Evolutionary conservation across 2,329 filamentous ascomycete genomes (phyloP).

Genomic region (Colletotrichum lini): DNA sequence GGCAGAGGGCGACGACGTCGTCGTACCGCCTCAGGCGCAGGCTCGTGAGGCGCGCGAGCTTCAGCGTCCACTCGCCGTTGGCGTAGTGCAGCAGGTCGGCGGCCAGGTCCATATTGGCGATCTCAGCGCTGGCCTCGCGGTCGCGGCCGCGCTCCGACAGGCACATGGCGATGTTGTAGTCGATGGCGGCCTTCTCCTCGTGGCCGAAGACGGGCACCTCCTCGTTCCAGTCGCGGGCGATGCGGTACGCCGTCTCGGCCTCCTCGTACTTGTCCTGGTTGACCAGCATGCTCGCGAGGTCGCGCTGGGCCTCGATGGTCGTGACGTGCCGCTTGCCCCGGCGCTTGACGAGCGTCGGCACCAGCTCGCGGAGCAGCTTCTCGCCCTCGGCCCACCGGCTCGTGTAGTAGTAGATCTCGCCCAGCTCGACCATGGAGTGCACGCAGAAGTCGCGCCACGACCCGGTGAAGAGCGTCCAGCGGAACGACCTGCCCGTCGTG

Average conservation of each 20-base stretch:
- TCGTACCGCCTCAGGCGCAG: conserved; percentile 38
- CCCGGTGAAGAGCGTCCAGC: conserved; percentile 40
- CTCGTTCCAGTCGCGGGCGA: conserved; percentile 43
- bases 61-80: conserved; percentile 44
- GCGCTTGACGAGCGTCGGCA: conserved; percentile 39
- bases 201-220: conserved; percentile 40
- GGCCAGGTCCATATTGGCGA: conserved; percentile 40
- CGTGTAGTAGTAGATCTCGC: conserved; percentile 46
- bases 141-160: conserved; percentile 42
- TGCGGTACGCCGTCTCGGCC: conserved; percentile 40
- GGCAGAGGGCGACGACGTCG: conserved; percentile 40
- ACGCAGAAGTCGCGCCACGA: conserved; percentile 43
- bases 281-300: conserved; percentile 43
- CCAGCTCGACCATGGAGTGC: conserved; percentile 45
- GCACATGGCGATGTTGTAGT: conserved; percentile 45
- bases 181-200: conserved; percentile 44
- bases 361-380: conserved; percentile 42
- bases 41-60: conserved; percentile 42
- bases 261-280: conserved; percentile 43
- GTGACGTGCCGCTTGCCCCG: conserved; percentile 40
- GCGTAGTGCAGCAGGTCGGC: conserved; percentile 43
- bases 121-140: conserved; percentile 34
- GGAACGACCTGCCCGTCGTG: conserved; percentile 14
- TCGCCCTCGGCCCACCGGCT: conserved; percentile 43
- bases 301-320: conserved; percentile 44